These are phyloP conservation scores for Neurospora sp. DNA, from an alignment of 495 filamentous ascomycete genomes.

Conservation along the genomic window DNA sequence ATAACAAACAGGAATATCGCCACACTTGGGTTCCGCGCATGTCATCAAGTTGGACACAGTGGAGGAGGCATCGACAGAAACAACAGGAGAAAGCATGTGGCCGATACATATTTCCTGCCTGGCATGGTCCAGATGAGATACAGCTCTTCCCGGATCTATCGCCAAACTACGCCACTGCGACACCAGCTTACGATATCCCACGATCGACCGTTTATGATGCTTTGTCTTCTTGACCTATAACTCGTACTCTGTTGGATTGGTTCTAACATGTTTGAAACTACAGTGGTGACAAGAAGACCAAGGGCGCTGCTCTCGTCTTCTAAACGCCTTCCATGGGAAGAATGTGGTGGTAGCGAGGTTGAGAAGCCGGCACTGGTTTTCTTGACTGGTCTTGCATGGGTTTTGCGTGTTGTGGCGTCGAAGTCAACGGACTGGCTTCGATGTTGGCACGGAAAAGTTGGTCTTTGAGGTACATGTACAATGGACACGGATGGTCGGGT, in stretches of 20 bases:
- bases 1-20: not conserved
- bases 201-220: not conserved
- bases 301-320: slow-evolving; percentile 99
- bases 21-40: not conserved
- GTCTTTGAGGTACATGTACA: slow-evolving; percentile 25
- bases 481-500: slow-evolving; percentile 27
- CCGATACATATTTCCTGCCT: not conserved
- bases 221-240: not conserved
- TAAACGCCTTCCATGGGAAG: slow-evolving; percentile 39
- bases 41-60: not conserved
- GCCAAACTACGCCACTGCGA: not conserved
- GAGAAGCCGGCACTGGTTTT: slow-evolving; percentile 19
- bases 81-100: not conserved
- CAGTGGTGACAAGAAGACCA: slow-evolving; percentile 99
- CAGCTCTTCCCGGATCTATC: not conserved
- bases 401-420: slow-evolving; percentile 17
- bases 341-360: slow-evolving; percentile 16
- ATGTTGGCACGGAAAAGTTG: slow-evolving; percentile 21
- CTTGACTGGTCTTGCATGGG: slow-evolving; percentile 20
- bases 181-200: not conserved
- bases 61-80: not conserved
- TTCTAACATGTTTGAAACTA: slow-evolving; percentile 19
- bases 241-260: slow-evolving; percentile 5
- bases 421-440: slow-evolving; percentile 17
- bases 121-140: not conserved